Percentiles rank a stretch among this genome's conserved stretches.
Conservation (phyloP, 148 eudicot genomes). For the Chenopodium quinoa region DNA sequence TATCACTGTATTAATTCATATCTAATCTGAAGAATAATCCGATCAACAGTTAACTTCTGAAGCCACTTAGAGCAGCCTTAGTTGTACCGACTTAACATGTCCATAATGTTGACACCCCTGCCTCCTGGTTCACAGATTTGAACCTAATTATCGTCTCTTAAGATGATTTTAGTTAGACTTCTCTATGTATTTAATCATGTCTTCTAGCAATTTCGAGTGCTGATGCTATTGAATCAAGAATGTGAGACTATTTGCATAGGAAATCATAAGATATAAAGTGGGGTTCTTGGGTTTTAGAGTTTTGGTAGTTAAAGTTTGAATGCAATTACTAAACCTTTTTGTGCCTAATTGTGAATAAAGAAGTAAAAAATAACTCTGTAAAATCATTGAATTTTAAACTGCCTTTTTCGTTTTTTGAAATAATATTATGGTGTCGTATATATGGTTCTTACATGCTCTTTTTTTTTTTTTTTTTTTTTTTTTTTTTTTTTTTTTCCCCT, state of each 20-base stretch:
- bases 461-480: background rate
- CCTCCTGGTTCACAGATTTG: background rate
- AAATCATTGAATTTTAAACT: background rate
- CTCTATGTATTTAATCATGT: background rate
- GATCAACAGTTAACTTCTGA: too few relatives aligned
- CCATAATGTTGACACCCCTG: background rate
- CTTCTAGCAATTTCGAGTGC: background rate
- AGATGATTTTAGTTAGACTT: background rate
- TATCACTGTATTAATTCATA: background rate
- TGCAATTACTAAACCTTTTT: background rate
- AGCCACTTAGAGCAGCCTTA: background rate
- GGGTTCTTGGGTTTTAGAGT: background rate
- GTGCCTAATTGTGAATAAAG: background rate
- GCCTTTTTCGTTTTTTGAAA: conserved; percentile 1
- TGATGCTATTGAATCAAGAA: background rate
- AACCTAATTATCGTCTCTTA: background rate
- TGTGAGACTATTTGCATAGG: background rate
- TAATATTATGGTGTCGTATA: background rate
- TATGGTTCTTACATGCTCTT: background rate
- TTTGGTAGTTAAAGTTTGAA: background rate
- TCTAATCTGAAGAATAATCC: background rate
- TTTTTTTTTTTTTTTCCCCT: conserved; percentile 10
- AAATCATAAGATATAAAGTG: background rate
- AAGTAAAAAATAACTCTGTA: background rate
- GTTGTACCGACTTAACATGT: background rate